phyloP scores from a whole-genome alignment of 2,329 filamentous ascomycete genomes.

The Didymella pinodella region DNA sequence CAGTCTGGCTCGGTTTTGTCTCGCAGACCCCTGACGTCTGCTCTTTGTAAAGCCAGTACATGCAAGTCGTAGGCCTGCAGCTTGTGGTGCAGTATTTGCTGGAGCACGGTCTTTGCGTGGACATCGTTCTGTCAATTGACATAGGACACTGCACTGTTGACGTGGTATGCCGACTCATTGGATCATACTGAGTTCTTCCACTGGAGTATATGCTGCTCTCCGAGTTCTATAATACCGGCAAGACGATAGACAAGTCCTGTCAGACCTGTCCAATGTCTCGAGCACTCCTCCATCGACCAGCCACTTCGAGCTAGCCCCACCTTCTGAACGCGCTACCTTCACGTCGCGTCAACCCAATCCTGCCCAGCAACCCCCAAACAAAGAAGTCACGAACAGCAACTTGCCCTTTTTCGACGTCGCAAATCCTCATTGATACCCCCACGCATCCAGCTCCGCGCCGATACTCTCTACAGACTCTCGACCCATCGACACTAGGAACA shows the following conservation, averaged over 20 bases:
- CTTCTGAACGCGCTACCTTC: constrained; percentile 30
- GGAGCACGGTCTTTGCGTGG: background rate
- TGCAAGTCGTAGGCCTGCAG: constrained; percentile 2
- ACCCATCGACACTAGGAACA: background rate
- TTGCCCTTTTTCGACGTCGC: background rate
- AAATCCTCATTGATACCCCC: constrained; percentile 7
- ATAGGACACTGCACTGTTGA: background rate
- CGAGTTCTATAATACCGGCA: background rate
- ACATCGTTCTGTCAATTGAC: constrained; percentile 3
- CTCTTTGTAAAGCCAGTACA: background rate
- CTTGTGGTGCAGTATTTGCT: background rate
- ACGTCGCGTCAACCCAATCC: constrained; percentile 34
- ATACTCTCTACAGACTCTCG: background rate
- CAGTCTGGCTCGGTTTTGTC: constrained; percentile 4
- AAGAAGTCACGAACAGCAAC: constrained; percentile 23
- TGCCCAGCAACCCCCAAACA: constrained; percentile 20
- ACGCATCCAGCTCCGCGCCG: background rate
- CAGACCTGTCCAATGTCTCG: background rate
- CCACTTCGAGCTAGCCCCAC: constrained; percentile 18
- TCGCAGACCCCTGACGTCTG: background rate
- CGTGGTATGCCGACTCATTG: background rate
- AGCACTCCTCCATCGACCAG: constrained; percentile 9
- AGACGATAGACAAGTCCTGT: too few species aligned
- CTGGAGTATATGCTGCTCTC: background rate
- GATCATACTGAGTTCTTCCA: background rate